Percentiles rank a stretch among this genome's conserved stretches.
Evolutionary conservation across 2,329 filamentous ascomycete genomes (phyloP).

Genomic region (Decorospora gaudefroyi): DNA sequence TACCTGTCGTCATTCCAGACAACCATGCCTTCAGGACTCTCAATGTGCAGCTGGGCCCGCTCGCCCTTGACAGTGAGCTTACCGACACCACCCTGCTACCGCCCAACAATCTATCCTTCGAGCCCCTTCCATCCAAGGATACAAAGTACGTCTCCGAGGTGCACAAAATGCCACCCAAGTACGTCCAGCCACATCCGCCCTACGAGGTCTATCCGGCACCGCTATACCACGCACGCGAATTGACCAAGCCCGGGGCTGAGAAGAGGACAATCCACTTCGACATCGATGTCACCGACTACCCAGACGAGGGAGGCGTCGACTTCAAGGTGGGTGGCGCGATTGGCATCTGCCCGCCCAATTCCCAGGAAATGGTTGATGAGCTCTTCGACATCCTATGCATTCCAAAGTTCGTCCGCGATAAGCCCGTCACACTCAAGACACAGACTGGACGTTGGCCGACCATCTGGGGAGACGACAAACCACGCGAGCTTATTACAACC

Average conservation of each 20-base stretch:
- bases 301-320: constrained; percentile 79
- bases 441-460: constrained; percentile 89
- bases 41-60: constrained; percentile 72
- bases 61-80: constrained; percentile 71
- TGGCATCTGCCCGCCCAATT: constrained; percentile 88
- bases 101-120: constrained; percentile 72
- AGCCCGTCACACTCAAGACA: constrained; percentile 78
- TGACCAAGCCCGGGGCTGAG: constrained; percentile 86
- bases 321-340: constrained; percentile 97
- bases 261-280: constrained; percentile 98
- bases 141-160: constrained; percentile 50
- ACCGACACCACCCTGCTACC: constrained; percentile 74
- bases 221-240: constrained; percentile 79
- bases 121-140: constrained; percentile 57
- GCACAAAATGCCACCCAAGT: constrained; percentile 73
- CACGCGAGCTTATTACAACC: constrained; percentile 86
- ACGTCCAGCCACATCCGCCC: constrained; percentile 92
- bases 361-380: constrained; percentile 74
- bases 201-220: constrained; percentile 91
- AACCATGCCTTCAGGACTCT: constrained; percentile 85
- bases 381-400: constrained; percentile 81
- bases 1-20: constrained; percentile 65
- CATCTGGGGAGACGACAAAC: constrained; percentile 90
- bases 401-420: constrained; percentile 81
- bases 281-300: constrained; percentile 93